Evolutionary conservation across 495 filamentous ascomycete genomes (phyloP), one percentile per base, ranked within the genome.

Genomic region (Acidomyces sp.): DNA sequence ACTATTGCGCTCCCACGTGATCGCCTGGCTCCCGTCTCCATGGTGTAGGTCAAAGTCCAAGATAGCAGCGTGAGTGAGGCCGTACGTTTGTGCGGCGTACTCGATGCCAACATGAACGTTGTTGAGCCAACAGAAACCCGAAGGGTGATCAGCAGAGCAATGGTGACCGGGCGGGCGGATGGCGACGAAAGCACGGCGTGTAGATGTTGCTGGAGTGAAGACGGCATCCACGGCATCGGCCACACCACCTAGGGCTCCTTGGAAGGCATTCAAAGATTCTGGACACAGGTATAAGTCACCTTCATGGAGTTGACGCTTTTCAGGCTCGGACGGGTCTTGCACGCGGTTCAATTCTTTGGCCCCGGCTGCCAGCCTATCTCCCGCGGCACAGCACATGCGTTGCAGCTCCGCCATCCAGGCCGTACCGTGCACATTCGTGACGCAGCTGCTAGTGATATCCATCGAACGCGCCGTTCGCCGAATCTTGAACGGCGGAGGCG

Each of bases 71-170:
- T 96, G 90, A 0, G 86, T 95, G 28, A 96, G 58, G 5, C 82
- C 87, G 53, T 94, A 77, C 34, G 69, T 72, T 41, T 82, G 70
- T 3, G 81, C 77, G 9, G 78, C 90, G 54, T 95, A 80, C 51
- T 88, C 82, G 43, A 96, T 93, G 0, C 90, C 92, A 23, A 96
- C 85, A 55, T 95, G 88, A 5, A 96, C 85, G 56, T 97, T 97
- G 59, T 97, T 97, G 40, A 97, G 59, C 90, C 90, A 97, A 62
- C 90, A 97, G 58, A 97, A 97, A 1, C 90, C 90, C 1, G 85
- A 94, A 0, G 90, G 90, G 42, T 78, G 74, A 27, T 74, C 70
- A 3, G 85, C 75, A 3, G 87, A 90, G 60, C 90, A 97, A 55
- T 97, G 90, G 52, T 97, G 90, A 6, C 90, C 90, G 1, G 86